Evolutionary conservation across 2,329 filamentous ascomycete genomes (phyloP).

Genomic region (Immersiporthe knoxdaviesiana): DNA sequence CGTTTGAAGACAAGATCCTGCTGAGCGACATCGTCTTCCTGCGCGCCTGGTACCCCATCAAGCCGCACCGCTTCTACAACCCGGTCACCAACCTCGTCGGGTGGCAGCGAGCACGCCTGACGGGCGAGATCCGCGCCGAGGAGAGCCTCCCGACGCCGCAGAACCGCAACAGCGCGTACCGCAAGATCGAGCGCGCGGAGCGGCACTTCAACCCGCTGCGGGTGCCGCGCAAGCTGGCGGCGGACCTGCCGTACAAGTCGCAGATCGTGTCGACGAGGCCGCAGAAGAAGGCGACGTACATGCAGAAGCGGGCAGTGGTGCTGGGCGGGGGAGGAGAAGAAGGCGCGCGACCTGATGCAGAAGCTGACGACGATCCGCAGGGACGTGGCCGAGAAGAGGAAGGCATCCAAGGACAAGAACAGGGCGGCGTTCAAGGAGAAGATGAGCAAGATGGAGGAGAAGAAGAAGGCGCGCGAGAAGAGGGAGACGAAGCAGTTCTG

Average conservation of each 20-base stretch:
- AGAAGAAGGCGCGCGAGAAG: slow-evolving; percentile 85
- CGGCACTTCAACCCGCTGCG: slow-evolving; percentile 79
- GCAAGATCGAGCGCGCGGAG: slow-evolving; percentile 64
- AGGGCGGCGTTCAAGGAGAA: slow-evolving; percentile 80
- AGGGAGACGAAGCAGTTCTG: slow-evolving; percentile 91
- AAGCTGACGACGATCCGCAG: slow-evolving; percentile 89
- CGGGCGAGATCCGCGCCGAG: slow-evolving; percentile 84
- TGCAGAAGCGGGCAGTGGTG: slow-evolving; percentile 95
- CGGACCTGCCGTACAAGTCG: slow-evolving; percentile 87
- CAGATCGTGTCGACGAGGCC: slow-evolving; percentile 84
- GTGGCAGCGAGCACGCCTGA: slow-evolving; percentile 93
- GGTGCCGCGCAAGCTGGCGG: slow-evolving; percentile 79
- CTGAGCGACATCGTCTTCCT: slow-evolving; percentile 97
- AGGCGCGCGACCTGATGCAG: slow-evolving; percentile 85
- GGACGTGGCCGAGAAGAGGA: slow-evolving; percentile 83
- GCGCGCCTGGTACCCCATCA: slow-evolving; percentile 94
- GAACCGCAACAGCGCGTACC: slow-evolving; percentile 85
- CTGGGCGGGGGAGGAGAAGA: slow-evolving; percentile 84
- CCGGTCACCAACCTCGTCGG: slow-evolving; percentile 90
- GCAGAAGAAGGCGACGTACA: slow-evolving; percentile 81
- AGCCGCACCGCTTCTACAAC: slow-evolving; percentile 95
- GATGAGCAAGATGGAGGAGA: slow-evolving; percentile 80
- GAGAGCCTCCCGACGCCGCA: slow-evolving; percentile 76
- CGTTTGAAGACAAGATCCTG: slow-evolving; percentile 97
- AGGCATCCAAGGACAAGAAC: slow-evolving; percentile 86